Percentiles rank a stretch among this genome's conserved stretches.
Evolutionary conservation across 352 stramenopile species (phyloP).

Genomic region (Globisporangium solare): DNA sequence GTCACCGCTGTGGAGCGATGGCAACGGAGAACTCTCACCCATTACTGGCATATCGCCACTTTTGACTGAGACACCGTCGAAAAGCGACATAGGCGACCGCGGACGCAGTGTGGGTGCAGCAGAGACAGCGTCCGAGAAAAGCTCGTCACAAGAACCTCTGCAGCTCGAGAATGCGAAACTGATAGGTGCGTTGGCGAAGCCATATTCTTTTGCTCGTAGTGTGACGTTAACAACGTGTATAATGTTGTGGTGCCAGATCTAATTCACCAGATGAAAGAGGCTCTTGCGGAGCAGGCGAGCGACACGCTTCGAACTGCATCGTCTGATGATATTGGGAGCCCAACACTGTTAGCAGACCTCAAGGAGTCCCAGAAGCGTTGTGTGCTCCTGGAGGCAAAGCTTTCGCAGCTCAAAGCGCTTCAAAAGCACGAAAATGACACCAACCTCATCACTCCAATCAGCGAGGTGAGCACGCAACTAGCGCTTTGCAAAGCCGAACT

Average conservation of each 20-base stretch:
- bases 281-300: conserved; percentile 44
- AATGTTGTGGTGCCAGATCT: conserved; percentile 23
- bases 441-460: conserved; percentile 6
- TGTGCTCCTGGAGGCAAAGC: conserved; percentile 33
- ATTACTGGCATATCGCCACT: conserved; percentile 43
- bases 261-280: conserved; percentile 78
- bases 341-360: conserved; percentile 19
- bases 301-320: conserved; percentile 3
- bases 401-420: conserved; percentile 22
- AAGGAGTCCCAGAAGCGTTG: conserved; percentile 36
- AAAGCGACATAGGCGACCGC: background rate
- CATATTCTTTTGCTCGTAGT: background rate
- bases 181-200: conserved; percentile 16
- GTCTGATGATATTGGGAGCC: conserved; percentile 3
- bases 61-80: conserved; percentile 35
- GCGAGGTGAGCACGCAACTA: conserved; percentile 20
- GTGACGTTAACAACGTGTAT: background rate
- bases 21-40: conserved; percentile 50
- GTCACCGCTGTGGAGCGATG: conserved; percentile 68
- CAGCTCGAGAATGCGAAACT: conserved; percentile 59
- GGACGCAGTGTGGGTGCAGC: background rate
- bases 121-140: conserved; percentile 10
- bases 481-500: conserved; percentile 42
- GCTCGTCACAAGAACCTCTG: conserved; percentile 15
- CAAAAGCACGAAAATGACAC: background rate